phyloP scores from a whole-genome alignment of 805 yeast genomes.

The Zygosaccharomyces bailii region DNA sequence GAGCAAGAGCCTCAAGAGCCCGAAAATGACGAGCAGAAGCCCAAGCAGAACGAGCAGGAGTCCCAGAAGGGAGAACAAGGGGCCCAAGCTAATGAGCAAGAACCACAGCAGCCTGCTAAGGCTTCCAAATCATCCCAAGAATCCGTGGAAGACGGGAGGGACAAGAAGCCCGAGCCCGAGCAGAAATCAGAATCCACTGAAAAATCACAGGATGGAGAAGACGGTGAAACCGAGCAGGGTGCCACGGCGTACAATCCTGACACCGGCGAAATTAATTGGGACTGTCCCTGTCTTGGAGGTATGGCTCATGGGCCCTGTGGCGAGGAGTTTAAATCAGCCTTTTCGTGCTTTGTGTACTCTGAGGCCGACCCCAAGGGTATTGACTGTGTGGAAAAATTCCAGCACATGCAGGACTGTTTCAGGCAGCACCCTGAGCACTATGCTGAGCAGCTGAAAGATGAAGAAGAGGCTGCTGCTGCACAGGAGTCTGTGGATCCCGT shows the following conservation, averaged over 20 bases:
- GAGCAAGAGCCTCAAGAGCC: not conserved
- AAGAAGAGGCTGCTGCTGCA: conserved; percentile 44
- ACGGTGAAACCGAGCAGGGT: conserved; percentile 33
- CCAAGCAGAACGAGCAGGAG: conserved; percentile 3
- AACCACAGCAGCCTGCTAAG: conserved; percentile 1
- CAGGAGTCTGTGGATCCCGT: conserved; percentile 12
- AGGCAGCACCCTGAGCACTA: conserved; percentile 88
- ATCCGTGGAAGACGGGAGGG: no score
- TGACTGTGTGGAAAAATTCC: conserved; percentile 89
- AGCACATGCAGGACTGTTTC: conserved; percentile 91
- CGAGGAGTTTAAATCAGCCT: conserved; percentile 89
- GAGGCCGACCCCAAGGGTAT: conserved; percentile 94
- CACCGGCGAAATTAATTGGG: conserved; percentile 99
- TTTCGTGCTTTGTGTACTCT: conserved; percentile 91
- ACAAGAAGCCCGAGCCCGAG: conserved; percentile 6
- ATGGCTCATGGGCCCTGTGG: conserved; percentile 99
- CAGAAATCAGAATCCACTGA: conserved; percentile 1
- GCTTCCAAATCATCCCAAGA: no score
- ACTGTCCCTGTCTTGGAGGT: conserved; percentile 98
- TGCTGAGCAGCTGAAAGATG: conserved; percentile 85
- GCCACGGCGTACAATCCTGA: conserved; percentile 88
- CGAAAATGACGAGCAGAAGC: not conserved
- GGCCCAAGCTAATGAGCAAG: no score
- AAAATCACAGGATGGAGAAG: conserved; percentile 5
- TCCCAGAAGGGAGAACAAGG: conserved; percentile 7